Conservation (phyloP, 2,329 filamentous ascomycete genomes). For the Fusarium oligoseptatum region DNA sequence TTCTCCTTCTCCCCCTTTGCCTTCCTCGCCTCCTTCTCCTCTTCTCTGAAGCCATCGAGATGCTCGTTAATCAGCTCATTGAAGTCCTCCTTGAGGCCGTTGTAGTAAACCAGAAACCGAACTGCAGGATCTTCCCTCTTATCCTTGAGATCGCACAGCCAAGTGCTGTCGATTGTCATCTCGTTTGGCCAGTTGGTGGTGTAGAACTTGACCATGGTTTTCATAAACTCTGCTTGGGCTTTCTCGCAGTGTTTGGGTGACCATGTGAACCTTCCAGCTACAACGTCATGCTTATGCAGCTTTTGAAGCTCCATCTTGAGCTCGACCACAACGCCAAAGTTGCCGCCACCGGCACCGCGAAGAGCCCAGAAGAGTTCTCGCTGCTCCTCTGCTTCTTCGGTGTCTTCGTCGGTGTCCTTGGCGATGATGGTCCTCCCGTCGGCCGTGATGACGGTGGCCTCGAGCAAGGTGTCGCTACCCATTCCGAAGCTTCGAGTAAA, state of each 20-base stretch:
- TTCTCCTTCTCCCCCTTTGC: neutral
- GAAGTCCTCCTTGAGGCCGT: slow-evolving; percentile 16
- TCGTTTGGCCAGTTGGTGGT: slow-evolving; percentile 40
- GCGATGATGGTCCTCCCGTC: neutral
- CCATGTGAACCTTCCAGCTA: slow-evolving; percentile 47
- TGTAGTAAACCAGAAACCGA: slow-evolving; percentile 31
- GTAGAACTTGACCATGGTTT: slow-evolving; percentile 47
- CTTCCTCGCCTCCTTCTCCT: neutral
- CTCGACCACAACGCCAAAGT: slow-evolving; percentile 55
- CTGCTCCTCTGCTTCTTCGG: neutral
- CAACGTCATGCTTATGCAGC: slow-evolving; percentile 24
- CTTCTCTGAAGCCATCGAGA: neutral
- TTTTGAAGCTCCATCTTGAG: slow-evolving; percentile 46
- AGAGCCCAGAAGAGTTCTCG: slow-evolving; percentile 55
- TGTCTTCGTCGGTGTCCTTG: slow-evolving; percentile 26
- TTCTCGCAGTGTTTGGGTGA: neutral
- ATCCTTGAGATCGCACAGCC: slow-evolving; percentile 31
- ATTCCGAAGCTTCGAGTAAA: slow-evolving; percentile 49
- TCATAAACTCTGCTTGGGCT: neutral
- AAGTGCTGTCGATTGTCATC: slow-evolving; percentile 47
- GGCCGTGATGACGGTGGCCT: slow-evolving; percentile 14
- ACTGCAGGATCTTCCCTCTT: slow-evolving; percentile 4
- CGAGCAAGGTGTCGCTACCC: slow-evolving; percentile 22
- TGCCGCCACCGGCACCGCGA: slow-evolving; percentile 56
- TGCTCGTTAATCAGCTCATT: slow-evolving; percentile 10